Percentiles rank a stretch among this genome's conserved stretches.
phyloP scores from a whole-genome alignment of 257 asterid species.

The Scutellaria galericulata region DNA sequence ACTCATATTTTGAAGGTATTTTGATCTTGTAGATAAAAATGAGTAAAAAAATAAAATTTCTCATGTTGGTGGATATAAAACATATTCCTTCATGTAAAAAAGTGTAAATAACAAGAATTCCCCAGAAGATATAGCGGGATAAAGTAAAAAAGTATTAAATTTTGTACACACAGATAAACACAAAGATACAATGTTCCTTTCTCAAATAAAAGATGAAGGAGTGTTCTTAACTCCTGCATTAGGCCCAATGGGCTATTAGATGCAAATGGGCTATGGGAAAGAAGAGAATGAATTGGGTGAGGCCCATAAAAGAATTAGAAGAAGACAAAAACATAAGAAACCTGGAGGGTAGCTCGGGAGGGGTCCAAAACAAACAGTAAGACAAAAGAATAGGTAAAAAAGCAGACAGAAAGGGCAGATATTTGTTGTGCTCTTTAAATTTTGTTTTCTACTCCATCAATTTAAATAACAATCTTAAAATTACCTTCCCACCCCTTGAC shows the following conservation, averaged over 20 bases:
- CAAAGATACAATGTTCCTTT: no score
- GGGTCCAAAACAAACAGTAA: constrained; percentile 6
- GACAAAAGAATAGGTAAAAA: constrained; percentile 26
- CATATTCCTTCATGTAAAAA: no score
- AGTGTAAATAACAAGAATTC: no score
- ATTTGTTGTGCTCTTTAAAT: constrained; percentile 22
- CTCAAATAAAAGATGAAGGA: no score
- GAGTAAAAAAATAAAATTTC: no score
- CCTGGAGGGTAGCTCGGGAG: constrained; percentile 20
- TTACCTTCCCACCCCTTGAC: not conserved
- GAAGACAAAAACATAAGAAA: constrained; percentile 6
- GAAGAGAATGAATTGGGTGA: not conserved
- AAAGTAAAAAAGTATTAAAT: no score
- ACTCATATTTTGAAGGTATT: no score
- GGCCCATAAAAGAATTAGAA: constrained; percentile 15
- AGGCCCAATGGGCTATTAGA: constrained; percentile 1
- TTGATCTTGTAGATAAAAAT: no score
- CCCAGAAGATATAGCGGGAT: no score
- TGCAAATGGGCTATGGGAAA: not conserved
- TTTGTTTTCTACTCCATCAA: constrained; percentile 28
- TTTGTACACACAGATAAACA: no score
- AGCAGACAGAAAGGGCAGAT: constrained; percentile 31
- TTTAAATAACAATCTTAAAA: constrained; percentile 1
- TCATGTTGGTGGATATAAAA: no score
- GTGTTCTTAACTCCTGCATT: not conserved